Evolutionary conservation across 2,329 filamentous ascomycete species (phyloP), one percentile per base, ranked within the genome.

Genomic region (Cladophialophora carrionii): DNA sequence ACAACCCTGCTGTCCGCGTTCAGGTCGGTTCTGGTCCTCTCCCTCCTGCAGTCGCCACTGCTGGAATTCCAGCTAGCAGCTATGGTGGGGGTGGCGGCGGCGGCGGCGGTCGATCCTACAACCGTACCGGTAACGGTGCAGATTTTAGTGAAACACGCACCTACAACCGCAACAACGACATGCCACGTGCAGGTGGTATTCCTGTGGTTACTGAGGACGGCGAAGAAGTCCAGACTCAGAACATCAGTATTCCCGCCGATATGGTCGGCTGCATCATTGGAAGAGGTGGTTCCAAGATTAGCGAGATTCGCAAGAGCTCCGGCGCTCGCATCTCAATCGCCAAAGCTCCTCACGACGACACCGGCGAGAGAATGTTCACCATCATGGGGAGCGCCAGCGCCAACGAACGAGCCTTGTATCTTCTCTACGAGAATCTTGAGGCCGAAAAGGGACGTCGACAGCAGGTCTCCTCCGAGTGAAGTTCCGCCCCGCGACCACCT

Each of bases 211-310:
- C 95, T 68, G 94, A 98, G 80, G 96, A 98, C 70, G 95, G 95
- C 68, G 95, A 98, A 77, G 94, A 97, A 79, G 90, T 98, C 67
- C 94, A 97, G 79, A 99, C 95, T 1, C 95, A 99, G 77, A 99
- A 99, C 82, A 99, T 99, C 80, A 97, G 92, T 83, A 99, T 99
- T 74, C 95, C 95, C 29, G 93, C 95, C 55, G 95, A 99, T 82
- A 99, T 99, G 95, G 95, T 99, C 78, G 95, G 95, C 72, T 99
- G 95, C 81, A 99, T 99, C 81, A 99, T 99, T 77, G 95, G 95
- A 71, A 90, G 93, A 70, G 92, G 85, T 61, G 95, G 95, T 70
- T 93, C 87, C 83, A 99, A 99, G 86, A 99, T 99, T 76, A 97
- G 92, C 78, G 95, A 99, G 81, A 99, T 99, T 74, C 90, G 95